A percentile compares a stretch with the other conserved stretches of the same genome.
Evolutionary conservation across 2,329 filamentous ascomycete species (phyloP).

Genomic region (Sphaerostilbella broomeana): DNA sequence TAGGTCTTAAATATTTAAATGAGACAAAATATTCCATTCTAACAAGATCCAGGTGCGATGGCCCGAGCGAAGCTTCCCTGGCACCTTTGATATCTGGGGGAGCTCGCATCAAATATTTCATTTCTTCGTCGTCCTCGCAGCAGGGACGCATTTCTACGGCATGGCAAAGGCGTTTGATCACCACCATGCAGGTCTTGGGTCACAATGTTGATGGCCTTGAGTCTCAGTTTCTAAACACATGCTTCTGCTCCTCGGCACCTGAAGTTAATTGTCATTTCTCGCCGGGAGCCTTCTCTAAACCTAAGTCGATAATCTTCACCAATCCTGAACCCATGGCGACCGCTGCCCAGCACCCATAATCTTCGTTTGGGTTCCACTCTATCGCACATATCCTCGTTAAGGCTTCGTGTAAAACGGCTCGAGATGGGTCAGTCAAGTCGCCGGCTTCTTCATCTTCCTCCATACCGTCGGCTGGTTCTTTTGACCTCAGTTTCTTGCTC

Average conservation of each 20-base stretch:
- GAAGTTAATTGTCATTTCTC: slow-evolving; percentile 8
- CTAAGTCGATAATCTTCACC: slow-evolving; percentile 60
- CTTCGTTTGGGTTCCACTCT: slow-evolving; percentile 61
- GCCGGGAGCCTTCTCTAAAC: slow-evolving; percentile 33
- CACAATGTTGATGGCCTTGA: slow-evolving; percentile 39
- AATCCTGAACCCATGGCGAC: slow-evolving; percentile 61
- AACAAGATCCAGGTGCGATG: slow-evolving; percentile 53
- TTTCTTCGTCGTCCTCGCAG: slow-evolving; percentile 77
- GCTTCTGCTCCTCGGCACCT: too few species aligned
- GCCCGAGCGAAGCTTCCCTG: slow-evolving; percentile 74
- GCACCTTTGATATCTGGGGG: slow-evolving; percentile 82
- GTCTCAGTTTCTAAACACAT: too few species aligned
- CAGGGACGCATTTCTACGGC: slow-evolving; percentile 71
- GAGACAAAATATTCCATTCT: background rate
- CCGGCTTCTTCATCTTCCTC: slow-evolving; percentile 30
- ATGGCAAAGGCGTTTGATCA: slow-evolving; percentile 81
- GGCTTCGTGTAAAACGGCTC: slow-evolving; percentile 53
- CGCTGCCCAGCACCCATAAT: slow-evolving; percentile 61
- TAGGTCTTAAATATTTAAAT: slow-evolving; percentile 33
- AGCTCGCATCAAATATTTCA: slow-evolving; percentile 97
- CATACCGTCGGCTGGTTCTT: slow-evolving; percentile 24
- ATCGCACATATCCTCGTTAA: slow-evolving; percentile 55
- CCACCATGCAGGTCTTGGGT: slow-evolving; percentile 58
- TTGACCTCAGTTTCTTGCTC: slow-evolving; percentile 30
- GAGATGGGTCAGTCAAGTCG: slow-evolving; percentile 31